Evolutionary conservation across 2,329 filamentous ascomycete species (phyloP).

Genomic region (Dactylellina drechsleri): DNA sequence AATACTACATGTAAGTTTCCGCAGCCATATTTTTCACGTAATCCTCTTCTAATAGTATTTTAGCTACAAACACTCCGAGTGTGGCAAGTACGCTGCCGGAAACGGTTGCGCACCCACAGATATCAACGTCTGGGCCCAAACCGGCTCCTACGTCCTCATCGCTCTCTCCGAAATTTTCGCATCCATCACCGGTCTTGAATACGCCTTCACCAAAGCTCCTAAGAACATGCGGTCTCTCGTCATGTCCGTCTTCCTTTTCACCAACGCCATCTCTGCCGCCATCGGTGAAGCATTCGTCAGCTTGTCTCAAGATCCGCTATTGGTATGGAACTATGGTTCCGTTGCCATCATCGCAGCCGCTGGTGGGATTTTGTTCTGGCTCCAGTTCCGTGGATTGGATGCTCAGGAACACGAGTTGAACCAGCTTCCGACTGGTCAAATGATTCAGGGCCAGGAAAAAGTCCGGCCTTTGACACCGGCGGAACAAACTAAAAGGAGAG

Average conservation of each 20-base stretch:
- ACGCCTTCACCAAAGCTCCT: slow-evolving; percentile 79
- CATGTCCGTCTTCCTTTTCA: slow-evolving; percentile 74
- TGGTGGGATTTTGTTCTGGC: slow-evolving; percentile 74
- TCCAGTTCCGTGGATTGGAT: slow-evolving; percentile 74
- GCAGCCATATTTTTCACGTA: not conserved
- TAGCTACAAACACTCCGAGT: slow-evolving; percentile 54
- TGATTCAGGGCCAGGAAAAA: slow-evolving; percentile 30
- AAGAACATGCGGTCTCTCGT: slow-evolving; percentile 82
- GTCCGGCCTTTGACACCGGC: slow-evolving; percentile 39
- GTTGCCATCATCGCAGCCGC: slow-evolving; percentile 72
- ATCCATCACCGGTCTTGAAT: slow-evolving; percentile 73
- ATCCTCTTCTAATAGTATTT: slow-evolving; percentile 17
- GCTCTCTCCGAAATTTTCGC: slow-evolving; percentile 70
- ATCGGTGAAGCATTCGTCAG: slow-evolving; percentile 75
- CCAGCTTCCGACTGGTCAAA: slow-evolving; percentile 63
- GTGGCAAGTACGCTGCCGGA: slow-evolving; percentile 49
- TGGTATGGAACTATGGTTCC: slow-evolving; percentile 76
- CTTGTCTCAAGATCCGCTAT: slow-evolving; percentile 71
- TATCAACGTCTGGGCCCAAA: slow-evolving; percentile 74
- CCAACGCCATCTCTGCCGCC: slow-evolving; percentile 74
- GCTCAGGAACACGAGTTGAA: slow-evolving; percentile 75
- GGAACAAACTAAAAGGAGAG: slow-evolving; percentile 32
- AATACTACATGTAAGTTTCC: slow-evolving; percentile 49
- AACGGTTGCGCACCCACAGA: slow-evolving; percentile 63
- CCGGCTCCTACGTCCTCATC: slow-evolving; percentile 64